Evolutionary conservation across 768 basidiomycete genomes (phyloP).

Genomic region (Suillus decipiens): DNA sequence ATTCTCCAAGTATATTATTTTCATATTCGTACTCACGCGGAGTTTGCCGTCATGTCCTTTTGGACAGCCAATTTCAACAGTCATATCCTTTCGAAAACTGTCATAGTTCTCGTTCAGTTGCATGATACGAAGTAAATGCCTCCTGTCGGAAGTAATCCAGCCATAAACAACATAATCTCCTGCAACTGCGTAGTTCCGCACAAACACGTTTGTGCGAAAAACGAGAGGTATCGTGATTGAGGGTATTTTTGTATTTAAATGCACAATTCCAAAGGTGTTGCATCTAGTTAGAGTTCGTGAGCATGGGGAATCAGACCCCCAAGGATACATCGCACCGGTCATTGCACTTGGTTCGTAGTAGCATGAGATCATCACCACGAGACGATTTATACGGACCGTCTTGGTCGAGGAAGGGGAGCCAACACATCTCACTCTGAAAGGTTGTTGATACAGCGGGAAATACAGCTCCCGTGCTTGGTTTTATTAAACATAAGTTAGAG

Average conservation of each 20-base stretch:
- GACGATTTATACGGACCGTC: conserved; percentile 34
- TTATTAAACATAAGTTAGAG: conserved; percentile 32
- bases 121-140: conserved; percentile 31
- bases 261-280: conserved; percentile 28
- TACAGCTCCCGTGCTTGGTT: conserved; percentile 16
- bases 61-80: conserved; percentile 31
- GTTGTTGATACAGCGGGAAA: conserved; percentile 19
- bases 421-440: conserved; percentile 33
- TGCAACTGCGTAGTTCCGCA: conserved; percentile 26
- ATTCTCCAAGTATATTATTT: not conserved
- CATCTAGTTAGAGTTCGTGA: not conserved
- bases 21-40: conserved; percentile 19
- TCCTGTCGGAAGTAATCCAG: conserved; percentile 29
- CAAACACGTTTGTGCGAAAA: conserved; percentile 23
- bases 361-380: conserved; percentile 29
- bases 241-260: conserved; percentile 27
- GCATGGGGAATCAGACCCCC: not conserved
- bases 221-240: conserved; percentile 28
- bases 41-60: conserved; percentile 27
- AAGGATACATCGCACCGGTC: conserved; percentile 21
- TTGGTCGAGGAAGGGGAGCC: conserved; percentile 21
- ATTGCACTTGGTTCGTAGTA: conserved; percentile 29
- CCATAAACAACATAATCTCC: conserved; percentile 23
- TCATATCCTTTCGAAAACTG: conserved; percentile 20
- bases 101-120: conserved; percentile 30